Evolutionary conservation across 2,329 filamentous ascomycete species (phyloP), one percentile per base, ranked within the genome.

Genomic region (Hysterium pulicare): DNA sequence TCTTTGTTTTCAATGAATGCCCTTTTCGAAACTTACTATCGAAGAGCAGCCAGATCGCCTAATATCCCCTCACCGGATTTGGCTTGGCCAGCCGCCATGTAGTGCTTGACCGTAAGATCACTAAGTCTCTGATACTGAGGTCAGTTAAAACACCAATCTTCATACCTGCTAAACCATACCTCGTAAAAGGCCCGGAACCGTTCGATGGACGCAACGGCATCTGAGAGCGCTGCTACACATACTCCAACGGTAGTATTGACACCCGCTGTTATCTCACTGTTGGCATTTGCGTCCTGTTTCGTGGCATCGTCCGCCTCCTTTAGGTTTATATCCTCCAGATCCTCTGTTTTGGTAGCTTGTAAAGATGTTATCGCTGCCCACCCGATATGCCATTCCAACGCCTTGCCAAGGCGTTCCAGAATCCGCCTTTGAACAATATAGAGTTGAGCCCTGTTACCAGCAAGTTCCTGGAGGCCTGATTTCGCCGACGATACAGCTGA

Each of bases 41-140:
- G 90, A 38, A 96, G 72, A 4, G 93, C 78, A 1, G 90, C 93
- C 34, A 97, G 76, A 64, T 98, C 93, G 8, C 88, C 86, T 64
- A 90, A 81, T 46, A 84, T 83, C 16, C 83, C 78, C 53, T 94
- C 83, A 1, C 86, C 83, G 6, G 88, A 87, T 54, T 94, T 85
- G 0, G 75, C 76, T 49, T 91, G 86, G 42, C 83, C 86, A 4
- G 90, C 89, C 4, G 89, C 81, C 11, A 83, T 83, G 61, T 87
- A 94, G 59, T 95, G 87, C 2, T 86, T 85, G 43, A 94, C 79
- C 3, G 90, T 84, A 48, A 87, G 84, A 54, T 93, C 86, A 6
- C 88, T 95, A n/a, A 96, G 73, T 8, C 81, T 82, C 59, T 91
- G 82, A 54, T 84, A 87, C 1, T 84, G 71, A 5, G 74, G 72